phyloP scores from a whole-genome alignment of 2,329 filamentous ascomycete genomes.

The Seiridium unicorne region DNA sequence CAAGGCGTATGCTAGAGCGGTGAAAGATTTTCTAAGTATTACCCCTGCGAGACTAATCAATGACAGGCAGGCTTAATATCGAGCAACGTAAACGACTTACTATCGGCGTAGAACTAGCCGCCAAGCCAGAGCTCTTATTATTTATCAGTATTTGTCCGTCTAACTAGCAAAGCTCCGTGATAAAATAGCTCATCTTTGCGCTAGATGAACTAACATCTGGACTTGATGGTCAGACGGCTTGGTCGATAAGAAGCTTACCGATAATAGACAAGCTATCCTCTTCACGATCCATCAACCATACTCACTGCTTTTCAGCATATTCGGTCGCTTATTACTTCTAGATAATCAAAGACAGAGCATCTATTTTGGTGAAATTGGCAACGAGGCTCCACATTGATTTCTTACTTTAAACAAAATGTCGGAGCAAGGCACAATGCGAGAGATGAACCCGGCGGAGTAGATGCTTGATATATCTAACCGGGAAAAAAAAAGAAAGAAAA shows the following conservation, averaged over 20 bases:
- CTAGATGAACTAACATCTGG: not conserved
- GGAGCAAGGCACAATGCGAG: not conserved
- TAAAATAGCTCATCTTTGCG: not conserved
- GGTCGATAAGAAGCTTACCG: not conserved
- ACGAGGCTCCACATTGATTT: not conserved
- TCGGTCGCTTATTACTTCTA: not conserved
- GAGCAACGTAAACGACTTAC: not conserved
- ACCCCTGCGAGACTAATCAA: no score
- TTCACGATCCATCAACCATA: not conserved
- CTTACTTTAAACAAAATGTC: not conserved
- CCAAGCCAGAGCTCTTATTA: not conserved
- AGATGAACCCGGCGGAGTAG: not conserved
- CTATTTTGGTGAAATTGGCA: not conserved
- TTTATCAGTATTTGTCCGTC: not conserved
- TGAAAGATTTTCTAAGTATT: no score
- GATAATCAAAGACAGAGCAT: not conserved
- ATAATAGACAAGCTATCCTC: not conserved
- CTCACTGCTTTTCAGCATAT: not conserved
- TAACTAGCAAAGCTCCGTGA: no score
- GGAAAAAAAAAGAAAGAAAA: no score
- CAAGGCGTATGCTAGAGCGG: no score
- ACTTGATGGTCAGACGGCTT: not conserved
- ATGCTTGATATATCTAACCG: not conserved
- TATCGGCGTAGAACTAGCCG: not conserved
- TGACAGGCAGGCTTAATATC: not conserved